A percentile compares a stretch with the other conserved stretches of the same genome.
Conservation (phyloP, 2,329 filamentous ascomycete genomes). For the Alternaria panax region DNA sequence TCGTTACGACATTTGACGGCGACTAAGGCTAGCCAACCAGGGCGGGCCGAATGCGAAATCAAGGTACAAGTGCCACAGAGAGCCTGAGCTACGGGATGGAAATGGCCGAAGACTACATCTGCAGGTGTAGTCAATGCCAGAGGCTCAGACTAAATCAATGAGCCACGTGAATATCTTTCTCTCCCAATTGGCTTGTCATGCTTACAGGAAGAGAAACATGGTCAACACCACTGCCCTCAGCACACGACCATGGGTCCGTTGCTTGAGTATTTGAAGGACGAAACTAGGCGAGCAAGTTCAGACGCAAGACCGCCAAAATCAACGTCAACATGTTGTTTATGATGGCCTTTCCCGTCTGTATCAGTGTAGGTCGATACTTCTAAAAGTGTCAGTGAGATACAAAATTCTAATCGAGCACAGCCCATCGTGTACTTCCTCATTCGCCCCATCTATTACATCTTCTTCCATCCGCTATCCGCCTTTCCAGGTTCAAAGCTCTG, state of each 20-base stretch:
- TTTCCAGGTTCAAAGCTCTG: conserved; percentile 17
- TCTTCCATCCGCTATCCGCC: conserved; percentile 2
- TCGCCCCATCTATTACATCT: conserved; percentile 6
- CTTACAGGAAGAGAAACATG: background rate
- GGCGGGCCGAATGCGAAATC: conserved; percentile 2
- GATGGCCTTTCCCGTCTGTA: background rate
- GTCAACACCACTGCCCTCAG: background rate
- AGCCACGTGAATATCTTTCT: background rate
- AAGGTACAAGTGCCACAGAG: background rate
- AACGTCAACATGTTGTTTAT: background rate
- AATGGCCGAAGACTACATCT: background rate
- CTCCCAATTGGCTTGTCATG: background rate
- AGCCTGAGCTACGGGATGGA: background rate
- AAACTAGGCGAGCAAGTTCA: background rate
- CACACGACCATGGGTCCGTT: background rate
- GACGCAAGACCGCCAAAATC: background rate
- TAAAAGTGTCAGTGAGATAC: background rate
- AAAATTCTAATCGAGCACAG: background rate
- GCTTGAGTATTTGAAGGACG: background rate
- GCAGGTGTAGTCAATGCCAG: background rate
- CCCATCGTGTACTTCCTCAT: background rate
- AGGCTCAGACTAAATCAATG: background rate
- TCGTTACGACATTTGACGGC: background rate
- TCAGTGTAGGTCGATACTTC: background rate
- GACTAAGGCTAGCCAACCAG: background rate